Evolutionary conservation across 2,329 filamentous ascomycete species (phyloP), one percentile per base, ranked within the genome.

Genomic region (Colletotrichum trifolii): DNA sequence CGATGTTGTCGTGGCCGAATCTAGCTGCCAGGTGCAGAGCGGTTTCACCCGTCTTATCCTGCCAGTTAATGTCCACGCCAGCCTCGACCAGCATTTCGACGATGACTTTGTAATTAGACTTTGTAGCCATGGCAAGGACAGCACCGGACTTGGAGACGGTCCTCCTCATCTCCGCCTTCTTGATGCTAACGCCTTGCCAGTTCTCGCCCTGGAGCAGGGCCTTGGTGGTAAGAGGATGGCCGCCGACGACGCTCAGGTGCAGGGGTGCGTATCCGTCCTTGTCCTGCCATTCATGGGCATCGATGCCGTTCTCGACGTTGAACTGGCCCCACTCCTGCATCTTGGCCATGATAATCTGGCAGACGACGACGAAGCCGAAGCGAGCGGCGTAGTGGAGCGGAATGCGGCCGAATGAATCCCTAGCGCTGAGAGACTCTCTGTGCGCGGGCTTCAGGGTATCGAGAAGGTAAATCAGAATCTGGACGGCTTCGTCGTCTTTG

Each of bases 361-460:
- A 97, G 9, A 97, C 90, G n/a, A 93, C 87, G 4, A 96, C 92
- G 71, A 97, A 94, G 2, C 96, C 96, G 74, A 96, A 97, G 75
- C 98, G 94, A 0, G 96, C 95, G 3, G 94, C 94, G 74, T 97
- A 97, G 75, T 98, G 95, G 10, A 98, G 83, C 1, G 95, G 94
- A 12, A 95, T 85, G 5, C 95, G 91, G 3, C 93, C 94, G 66
- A 95, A 91, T 0, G 89, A 85, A 77, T 98, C 95, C 64, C 85
- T 88, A 11, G 87, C 86, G 54, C 85, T 81, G 10, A 98, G 81
- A 0, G 91, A 90, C 11, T 75, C 69, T 10, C 90, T 87, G 70
- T 98, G 95, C 9, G 85, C 80, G 0, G 86, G 83, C 10, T 82
- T 85, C 8, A 99, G 83, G 35, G 84, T 82, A 50, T 94, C 89